These are phyloP conservation scores for Solanum lignicaule DNA, from an alignment of 257 asterid species.

Conservation along the genomic window DNA sequence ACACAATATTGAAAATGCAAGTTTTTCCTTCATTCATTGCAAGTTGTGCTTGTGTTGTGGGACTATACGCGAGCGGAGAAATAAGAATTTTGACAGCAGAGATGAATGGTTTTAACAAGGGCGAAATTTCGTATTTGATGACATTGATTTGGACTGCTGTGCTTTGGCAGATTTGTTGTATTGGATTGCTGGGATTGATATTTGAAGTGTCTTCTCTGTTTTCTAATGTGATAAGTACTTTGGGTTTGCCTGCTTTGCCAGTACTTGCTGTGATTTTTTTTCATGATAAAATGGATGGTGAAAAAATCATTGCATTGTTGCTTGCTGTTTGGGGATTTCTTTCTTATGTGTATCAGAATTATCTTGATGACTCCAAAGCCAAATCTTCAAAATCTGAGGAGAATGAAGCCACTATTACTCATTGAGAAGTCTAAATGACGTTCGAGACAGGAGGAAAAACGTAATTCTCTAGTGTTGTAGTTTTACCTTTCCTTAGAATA, in stretches of 20 bases:
- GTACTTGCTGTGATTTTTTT: slow-evolving; percentile 29
- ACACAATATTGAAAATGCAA: slow-evolving; percentile 14
- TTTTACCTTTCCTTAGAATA: neutral
- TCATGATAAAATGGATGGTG: slow-evolving; percentile 33
- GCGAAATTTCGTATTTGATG: slow-evolving; percentile 20
- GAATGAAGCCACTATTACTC: neutral
- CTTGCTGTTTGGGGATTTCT: slow-evolving; percentile 35
- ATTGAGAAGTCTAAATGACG: neutral
- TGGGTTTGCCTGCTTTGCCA: slow-evolving; percentile 19
- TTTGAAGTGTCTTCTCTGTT: slow-evolving; percentile 30
- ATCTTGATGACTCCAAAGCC: slow-evolving; percentile 20
- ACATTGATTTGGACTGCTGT: slow-evolving; percentile 27
- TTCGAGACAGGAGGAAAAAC: neutral
- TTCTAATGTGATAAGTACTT: slow-evolving; percentile 24
- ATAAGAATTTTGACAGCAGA: slow-evolving; percentile 9
- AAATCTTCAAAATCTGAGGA: slow-evolving; percentile 2
- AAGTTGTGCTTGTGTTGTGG: slow-evolving; percentile 13
- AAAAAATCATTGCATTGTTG: slow-evolving; percentile 19
- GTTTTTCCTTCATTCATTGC: slow-evolving; percentile 16
- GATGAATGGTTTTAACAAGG: slow-evolving; percentile 6
- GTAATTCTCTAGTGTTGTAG: neutral
- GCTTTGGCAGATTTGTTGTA: slow-evolving; percentile 21
- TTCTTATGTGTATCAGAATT: slow-evolving; percentile 27
- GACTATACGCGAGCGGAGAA: slow-evolving; percentile 30
- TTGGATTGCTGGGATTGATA: slow-evolving; percentile 25